Evolutionary conservation across 805 yeast genomes (phyloP).

Genomic region (Candida ipomoeae): DNA sequence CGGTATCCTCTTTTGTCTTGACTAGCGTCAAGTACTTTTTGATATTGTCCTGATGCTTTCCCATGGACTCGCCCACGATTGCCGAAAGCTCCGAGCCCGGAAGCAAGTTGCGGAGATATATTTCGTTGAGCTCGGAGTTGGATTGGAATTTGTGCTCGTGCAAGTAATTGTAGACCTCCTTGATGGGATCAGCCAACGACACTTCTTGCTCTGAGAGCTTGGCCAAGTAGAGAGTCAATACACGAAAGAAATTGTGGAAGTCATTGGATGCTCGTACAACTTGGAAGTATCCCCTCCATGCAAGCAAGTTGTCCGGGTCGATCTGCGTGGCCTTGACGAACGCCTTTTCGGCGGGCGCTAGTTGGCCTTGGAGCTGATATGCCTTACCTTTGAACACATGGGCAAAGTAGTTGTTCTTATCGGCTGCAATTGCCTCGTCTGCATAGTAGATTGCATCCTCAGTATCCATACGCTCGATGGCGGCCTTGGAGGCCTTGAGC

Average conservation of each 20-base stretch:
- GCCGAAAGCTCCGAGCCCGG: conserved; percentile 59
- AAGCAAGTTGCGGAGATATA: conserved; percentile 45
- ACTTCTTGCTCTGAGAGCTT: conserved; percentile 40
- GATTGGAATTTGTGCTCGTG: conserved; percentile 29
- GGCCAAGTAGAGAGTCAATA: conserved; percentile 43
- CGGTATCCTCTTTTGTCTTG: conserved; percentile 36
- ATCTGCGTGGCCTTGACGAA: conserved; percentile 49
- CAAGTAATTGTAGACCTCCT: conserved; percentile 45
- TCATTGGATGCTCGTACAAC: conserved; percentile 37
- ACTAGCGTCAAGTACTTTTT: conserved; percentile 40
- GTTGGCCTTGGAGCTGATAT: conserved; percentile 41
- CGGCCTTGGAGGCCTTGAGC: conserved; percentile 40
- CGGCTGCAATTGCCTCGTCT: conserved; percentile 52
- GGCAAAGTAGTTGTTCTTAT: conserved; percentile 60
- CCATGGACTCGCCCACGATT: conserved; percentile 42
- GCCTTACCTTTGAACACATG: conserved; percentile 71
- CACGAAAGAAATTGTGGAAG: conserved; percentile 42
- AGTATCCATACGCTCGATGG: conserved; percentile 54
- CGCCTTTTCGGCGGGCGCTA: conserved; percentile 35
- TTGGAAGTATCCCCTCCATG: conserved; percentile 78
- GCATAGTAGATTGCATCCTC: conserved; percentile 58
- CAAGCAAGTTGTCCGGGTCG: conserved; percentile 50
- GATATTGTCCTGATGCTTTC: conserved; percentile 44
- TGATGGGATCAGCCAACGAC: conserved; percentile 45
- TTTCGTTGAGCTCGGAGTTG: conserved; percentile 36